These are phyloP conservation scores for Hygrophorus pudorinus DNA, from an alignment of 768 basidiomycete species.

Conservation along the genomic window DNA sequence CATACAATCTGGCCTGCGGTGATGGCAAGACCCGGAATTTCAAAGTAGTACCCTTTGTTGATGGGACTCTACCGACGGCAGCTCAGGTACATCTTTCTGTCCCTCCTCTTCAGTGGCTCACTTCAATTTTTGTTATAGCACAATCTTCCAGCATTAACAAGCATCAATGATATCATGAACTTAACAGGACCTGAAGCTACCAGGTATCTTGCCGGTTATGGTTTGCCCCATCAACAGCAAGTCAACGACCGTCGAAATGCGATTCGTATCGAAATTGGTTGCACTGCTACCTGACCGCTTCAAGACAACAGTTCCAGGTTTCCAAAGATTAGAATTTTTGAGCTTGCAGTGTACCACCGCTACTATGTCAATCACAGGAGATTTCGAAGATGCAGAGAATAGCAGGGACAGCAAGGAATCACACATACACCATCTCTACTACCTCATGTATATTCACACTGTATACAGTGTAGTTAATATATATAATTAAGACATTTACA, in stretches of 20 bases:
- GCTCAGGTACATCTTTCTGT: not conserved
- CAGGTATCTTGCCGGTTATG: not conserved
- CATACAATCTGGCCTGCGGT: slow-evolving; percentile 1
- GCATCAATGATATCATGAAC: not conserved
- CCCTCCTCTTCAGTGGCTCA: not conserved
- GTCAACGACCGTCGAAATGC: not conserved
- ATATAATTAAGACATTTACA: no score
- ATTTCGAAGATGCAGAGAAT: no score
- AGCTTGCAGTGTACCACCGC: no score
- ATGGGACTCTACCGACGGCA: slow-evolving; percentile 2
- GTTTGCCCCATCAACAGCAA: not conserved
- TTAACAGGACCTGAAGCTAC: not conserved
- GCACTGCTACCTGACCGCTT: not conserved
- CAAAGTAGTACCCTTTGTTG: slow-evolving; percentile 1
- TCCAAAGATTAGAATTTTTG: no score
- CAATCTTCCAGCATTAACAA: slow-evolving; percentile 4
- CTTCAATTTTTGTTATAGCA: slow-evolving; percentile 4
- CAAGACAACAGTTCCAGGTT: no score
- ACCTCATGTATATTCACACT: no score
- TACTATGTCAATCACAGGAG: no score
- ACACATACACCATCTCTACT: no score
- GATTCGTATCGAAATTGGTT: slow-evolving; percentile 2
- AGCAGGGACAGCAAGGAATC: no score
- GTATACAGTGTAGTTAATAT: no score
- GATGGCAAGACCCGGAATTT: not conserved